Percentiles rank a stretch among this genome's conserved stretches.
These are phyloP conservation scores for Colletotrichum plurivorum DNA, from an alignment of 2,329 filamentous ascomycete species.

Conservation along the genomic window DNA sequence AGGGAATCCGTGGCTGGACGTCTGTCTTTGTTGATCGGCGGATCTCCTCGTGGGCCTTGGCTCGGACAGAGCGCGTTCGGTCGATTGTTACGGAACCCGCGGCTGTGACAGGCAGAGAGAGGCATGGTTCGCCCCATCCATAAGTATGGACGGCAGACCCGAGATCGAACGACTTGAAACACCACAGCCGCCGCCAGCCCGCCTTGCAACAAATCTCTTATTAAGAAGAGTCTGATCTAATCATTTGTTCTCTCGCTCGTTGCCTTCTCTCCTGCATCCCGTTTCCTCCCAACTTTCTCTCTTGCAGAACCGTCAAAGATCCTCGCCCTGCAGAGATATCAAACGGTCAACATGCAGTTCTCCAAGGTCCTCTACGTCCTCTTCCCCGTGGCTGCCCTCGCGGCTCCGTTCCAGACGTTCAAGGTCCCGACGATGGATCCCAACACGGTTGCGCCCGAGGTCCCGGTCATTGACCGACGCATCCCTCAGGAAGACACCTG, in stretches of 20 bases:
- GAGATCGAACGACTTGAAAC: conserved; percentile 26
- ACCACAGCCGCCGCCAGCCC: neutral
- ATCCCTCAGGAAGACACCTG: conserved; percentile 33
- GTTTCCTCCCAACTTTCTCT: conserved; percentile 5
- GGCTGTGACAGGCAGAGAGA: neutral
- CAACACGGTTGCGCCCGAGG: conserved; percentile 31
- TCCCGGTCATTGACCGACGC: conserved; percentile 34
- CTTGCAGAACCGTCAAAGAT: neutral
- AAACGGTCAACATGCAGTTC: conserved; percentile 43
- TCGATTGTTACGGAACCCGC: conserved; percentile 7
- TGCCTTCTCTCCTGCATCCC: conserved; percentile 3
- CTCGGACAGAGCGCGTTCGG: conserved; percentile 33
- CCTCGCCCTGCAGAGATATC: neutral
- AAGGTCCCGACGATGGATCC: conserved; percentile 35
- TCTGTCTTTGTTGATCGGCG: conserved; percentile 19
- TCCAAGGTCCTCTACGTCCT: conserved; percentile 41
- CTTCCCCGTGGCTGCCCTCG: conserved; percentile 42
- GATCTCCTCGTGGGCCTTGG: conserved; percentile 24
- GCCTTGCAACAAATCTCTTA: conserved; percentile 5
- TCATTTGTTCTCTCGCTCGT: neutral
- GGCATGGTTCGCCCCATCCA: conserved; percentile 14
- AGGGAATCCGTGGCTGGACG: conserved; percentile 20
- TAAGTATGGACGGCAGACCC: conserved; percentile 34
- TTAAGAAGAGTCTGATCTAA: conserved; percentile 17
- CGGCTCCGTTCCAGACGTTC: conserved; percentile 42